Percentiles rank a stretch among this genome's conserved stretches.
phyloP scores from a whole-genome alignment of 805 yeast species.

The Wickerhamiella australiensis region DNA sequence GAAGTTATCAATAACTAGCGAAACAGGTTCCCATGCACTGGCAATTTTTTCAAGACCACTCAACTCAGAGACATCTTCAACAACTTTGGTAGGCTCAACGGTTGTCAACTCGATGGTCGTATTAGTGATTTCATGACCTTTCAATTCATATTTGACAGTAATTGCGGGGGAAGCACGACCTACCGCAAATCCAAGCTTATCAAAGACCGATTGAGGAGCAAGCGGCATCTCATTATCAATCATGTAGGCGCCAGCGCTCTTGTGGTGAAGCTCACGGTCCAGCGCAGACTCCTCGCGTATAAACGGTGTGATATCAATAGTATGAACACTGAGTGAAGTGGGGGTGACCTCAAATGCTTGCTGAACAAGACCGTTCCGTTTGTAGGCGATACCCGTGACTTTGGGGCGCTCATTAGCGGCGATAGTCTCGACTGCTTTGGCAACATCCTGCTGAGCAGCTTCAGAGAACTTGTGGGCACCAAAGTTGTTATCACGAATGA shows the following conservation, averaged over 20 bases:
- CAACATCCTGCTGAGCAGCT: slow-evolving; percentile 34
- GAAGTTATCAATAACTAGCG: slow-evolving; percentile 11
- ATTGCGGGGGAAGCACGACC: slow-evolving; percentile 52
- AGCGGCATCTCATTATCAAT: slow-evolving; percentile 59
- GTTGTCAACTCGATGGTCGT: slow-evolving; percentile 66
- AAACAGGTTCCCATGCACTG: slow-evolving; percentile 6
- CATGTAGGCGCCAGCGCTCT: slow-evolving; percentile 76
- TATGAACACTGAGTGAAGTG: slow-evolving; percentile 65
- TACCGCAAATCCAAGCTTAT: slow-evolving; percentile 36
- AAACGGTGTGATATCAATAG: slow-evolving; percentile 64
- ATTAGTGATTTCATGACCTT: slow-evolving; percentile 63
- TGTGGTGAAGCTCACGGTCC: slow-evolving; percentile 81
- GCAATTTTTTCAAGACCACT: slow-evolving; percentile 9
- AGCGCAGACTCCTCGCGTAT: slow-evolving; percentile 60
- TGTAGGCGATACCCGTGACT: slow-evolving; percentile 37
- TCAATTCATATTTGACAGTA: slow-evolving; percentile 70
- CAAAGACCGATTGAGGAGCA: slow-evolving; percentile 36
- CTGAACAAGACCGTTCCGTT: slow-evolving; percentile 50
- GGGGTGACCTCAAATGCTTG: slow-evolving; percentile 73
- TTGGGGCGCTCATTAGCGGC: slow-evolving; percentile 7
- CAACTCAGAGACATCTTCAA: slow-evolving; percentile 26
- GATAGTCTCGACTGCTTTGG: slow-evolving; percentile 19
- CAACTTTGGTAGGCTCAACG: slow-evolving; percentile 50
- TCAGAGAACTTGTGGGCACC: slow-evolving; percentile 33
- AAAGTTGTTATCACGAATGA: slow-evolving; percentile 55